A percentile compares a stretch with the other conserved stretches of the same genome.
Conservation (phyloP, 345 rosid species). For the Leavenworthia alabamica region DNA sequence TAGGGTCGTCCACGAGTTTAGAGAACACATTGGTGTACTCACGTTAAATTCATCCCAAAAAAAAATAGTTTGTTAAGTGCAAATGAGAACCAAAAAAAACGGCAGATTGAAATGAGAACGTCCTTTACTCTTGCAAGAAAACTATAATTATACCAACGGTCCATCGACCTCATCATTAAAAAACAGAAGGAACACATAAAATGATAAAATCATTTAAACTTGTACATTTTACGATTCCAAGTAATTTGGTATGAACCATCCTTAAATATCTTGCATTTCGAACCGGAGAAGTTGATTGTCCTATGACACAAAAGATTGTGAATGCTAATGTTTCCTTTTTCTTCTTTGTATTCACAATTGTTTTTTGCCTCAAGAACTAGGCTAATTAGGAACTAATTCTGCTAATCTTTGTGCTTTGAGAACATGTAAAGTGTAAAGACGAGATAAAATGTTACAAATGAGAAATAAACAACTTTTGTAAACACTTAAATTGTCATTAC, state of each 20-base stretch:
- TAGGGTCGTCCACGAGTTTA: too few relatives aligned
- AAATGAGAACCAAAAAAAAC: too few relatives aligned
- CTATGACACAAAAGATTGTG: not conserved
- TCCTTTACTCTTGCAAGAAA: too few relatives aligned
- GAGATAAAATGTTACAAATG: not conserved
- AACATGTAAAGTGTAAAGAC: not conserved
- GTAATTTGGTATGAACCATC: not conserved
- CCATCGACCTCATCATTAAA: too few relatives aligned
- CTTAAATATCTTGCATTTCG: not conserved
- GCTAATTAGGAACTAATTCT: not conserved
- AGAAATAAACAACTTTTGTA: not conserved
- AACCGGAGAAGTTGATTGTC: not conserved
- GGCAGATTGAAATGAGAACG: too few relatives aligned
- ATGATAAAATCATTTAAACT: too few relatives aligned
- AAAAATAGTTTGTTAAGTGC: too few relatives aligned
- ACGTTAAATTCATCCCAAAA: too few relatives aligned
- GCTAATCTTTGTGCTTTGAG: not conserved
- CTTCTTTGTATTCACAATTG: not conserved
- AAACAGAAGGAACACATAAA: too few relatives aligned
- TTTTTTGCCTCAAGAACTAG: not conserved
- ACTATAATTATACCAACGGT: too few relatives aligned
- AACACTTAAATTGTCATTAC: slow-evolving; percentile 13
- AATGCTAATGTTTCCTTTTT: not conserved
- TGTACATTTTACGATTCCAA: too few relatives aligned
- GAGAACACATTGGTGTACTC: too few relatives aligned